Evolutionary conservation across 768 basidiomycete species (phyloP).

Genomic region (Leccinellum luteum): DNA sequence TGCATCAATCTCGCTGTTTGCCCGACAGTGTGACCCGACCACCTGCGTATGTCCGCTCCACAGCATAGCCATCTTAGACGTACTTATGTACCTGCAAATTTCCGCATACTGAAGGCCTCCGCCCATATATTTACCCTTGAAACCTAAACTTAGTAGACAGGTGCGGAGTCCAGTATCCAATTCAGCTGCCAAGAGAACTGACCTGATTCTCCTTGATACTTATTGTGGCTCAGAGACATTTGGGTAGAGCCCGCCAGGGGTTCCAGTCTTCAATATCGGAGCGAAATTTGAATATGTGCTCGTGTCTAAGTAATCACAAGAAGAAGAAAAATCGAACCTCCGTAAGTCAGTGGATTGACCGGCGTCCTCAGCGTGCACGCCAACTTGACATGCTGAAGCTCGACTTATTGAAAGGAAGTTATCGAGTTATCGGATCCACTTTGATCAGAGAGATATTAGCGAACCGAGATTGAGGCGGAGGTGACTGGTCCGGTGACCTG

Average conservation of each 20-base stretch:
- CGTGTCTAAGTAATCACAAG: not conserved
- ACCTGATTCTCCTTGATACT: not conserved
- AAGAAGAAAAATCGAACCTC: not conserved
- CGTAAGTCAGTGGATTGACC: not conserved
- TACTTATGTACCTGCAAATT: not conserved
- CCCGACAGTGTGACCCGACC: slow-evolving; percentile 1
- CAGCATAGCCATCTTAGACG: slow-evolving; percentile 2
- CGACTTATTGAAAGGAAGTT: not conserved
- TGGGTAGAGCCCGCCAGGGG: not conserved
- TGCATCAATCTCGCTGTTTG: slow-evolving; percentile 10
- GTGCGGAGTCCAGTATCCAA: not conserved
- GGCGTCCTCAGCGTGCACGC: not conserved
- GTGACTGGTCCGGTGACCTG: slow-evolving; percentile 1
- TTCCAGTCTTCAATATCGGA: not conserved
- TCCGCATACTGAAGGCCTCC: not conserved
- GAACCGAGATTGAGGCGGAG: slow-evolving; percentile 1
- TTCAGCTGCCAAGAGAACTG: slow-evolving; percentile 10
- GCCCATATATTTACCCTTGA: not conserved
- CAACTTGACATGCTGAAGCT: not conserved
- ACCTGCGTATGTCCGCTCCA: not conserved
- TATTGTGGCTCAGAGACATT: slow-evolving; percentile 4
- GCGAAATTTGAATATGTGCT: not conserved
- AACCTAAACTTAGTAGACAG: slow-evolving; percentile 4
- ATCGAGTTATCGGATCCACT: not conserved
- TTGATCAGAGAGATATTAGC: not conserved